Conservation (phyloP, 2,329 filamentous ascomycete species). For the Curvularia eragrostidis region DNA sequence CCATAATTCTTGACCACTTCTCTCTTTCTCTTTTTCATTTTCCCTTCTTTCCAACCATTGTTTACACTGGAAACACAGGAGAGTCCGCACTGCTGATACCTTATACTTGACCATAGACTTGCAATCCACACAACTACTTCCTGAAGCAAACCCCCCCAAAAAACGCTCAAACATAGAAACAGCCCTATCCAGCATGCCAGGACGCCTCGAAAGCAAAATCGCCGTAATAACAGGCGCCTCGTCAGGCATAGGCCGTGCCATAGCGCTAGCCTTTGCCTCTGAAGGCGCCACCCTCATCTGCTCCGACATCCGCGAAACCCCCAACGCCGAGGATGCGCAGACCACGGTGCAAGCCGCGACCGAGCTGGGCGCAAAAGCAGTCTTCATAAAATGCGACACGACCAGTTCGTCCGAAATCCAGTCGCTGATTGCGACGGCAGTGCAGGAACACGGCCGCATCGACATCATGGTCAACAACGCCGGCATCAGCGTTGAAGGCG, state of each 20-base stretch:
- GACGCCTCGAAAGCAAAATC: conserved; percentile 38
- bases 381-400: conserved; percentile 54
- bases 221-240: conserved; percentile 47
- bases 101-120: background rate
- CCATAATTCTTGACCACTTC: background rate
- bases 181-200: conserved; percentile 18
- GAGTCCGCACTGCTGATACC: too few relatives aligned
- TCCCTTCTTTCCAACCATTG: background rate
- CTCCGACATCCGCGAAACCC: conserved; percentile 37
- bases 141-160: too few relatives aligned
- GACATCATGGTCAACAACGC: conserved; percentile 58
- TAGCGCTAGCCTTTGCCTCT: conserved; percentile 37
- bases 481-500: conserved; percentile 55
- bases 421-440: conserved; percentile 49
- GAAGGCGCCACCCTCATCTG: conserved; percentile 45
- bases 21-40: background rate
- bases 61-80: too few relatives aligned
- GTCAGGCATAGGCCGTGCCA: conserved; percentile 47
- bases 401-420: conserved; percentile 53
- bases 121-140: background rate
- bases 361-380: conserved; percentile 39
- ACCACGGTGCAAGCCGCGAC: conserved; percentile 44
- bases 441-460: conserved; percentile 57
- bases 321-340: conserved; percentile 24
- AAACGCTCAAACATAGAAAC: too few relatives aligned